Evolutionary conservation across 768 basidiomycete species (phyloP).

Genomic region (Xerocomus brunneocitrinus): DNA sequence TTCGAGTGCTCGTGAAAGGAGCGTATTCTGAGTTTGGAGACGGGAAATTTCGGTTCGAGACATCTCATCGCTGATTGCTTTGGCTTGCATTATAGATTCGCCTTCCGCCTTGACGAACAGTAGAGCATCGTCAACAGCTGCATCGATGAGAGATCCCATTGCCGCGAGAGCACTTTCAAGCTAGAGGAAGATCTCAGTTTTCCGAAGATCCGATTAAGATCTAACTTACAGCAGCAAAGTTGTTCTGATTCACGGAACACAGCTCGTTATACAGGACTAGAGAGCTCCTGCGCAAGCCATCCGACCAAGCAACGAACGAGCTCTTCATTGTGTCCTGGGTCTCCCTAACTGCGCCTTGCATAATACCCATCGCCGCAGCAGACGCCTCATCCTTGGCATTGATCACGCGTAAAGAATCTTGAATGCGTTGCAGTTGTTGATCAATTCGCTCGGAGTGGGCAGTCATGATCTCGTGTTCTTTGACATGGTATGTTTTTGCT

Average conservation of each 20-base stretch:
- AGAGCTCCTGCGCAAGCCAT: slow-evolving; percentile 45
- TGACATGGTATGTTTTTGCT: slow-evolving; percentile 50
- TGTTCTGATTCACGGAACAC: slow-evolving; percentile 38
- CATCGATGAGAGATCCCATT: slow-evolving; percentile 57
- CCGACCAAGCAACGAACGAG: slow-evolving; percentile 53
- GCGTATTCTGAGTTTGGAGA: slow-evolving; percentile 66
- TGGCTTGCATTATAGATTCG: slow-evolving; percentile 46
- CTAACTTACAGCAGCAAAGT: slow-evolving; percentile 42
- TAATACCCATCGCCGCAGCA: slow-evolving; percentile 43
- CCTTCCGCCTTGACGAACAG: slow-evolving; percentile 54
- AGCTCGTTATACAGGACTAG: slow-evolving; percentile 45
- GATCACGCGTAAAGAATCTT: slow-evolving; percentile 49
- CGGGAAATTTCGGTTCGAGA: slow-evolving; percentile 52
- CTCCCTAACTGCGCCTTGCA: slow-evolving; percentile 49
- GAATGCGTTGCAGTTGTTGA: slow-evolving; percentile 52
- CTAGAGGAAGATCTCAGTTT: slow-evolving; percentile 22
- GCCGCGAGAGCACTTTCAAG: slow-evolving; percentile 56
- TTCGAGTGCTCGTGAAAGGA: slow-evolving; percentile 56
- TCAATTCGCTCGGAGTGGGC: slow-evolving; percentile 51
- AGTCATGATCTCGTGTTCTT: slow-evolving; percentile 51
- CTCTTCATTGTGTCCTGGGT: slow-evolving; percentile 50
- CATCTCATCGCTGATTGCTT: slow-evolving; percentile 42
- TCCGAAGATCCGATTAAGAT: neutral
- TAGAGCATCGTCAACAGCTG: slow-evolving; percentile 52
- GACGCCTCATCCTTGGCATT: slow-evolving; percentile 54